A percentile compares a stretch with the other conserved stretches of the same genome.
phyloP scores from a whole-genome alignment of 202 grass and related monocot species.

The Dendrocalamus latiflorus region DNA sequence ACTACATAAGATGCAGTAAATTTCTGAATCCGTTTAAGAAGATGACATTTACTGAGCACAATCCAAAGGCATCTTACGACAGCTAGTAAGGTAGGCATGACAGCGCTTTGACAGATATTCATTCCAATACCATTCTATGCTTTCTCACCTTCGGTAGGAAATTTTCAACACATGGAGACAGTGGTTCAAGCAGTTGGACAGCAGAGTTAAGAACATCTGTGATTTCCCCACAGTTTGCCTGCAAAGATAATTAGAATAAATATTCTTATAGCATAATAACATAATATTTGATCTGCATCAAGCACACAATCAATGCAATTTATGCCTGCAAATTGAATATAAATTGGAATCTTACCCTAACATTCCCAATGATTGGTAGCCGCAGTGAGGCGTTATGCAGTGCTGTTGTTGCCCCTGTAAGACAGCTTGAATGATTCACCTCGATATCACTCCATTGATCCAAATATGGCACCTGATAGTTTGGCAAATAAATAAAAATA shows the following conservation, averaged over 20 bases:
- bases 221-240: too few relatives aligned
- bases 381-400: conserved; percentile 62
- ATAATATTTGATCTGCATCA: background rate
- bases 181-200: conserved; percentile 47
- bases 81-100: background rate
- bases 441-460: conserved; percentile 48
- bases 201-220: conserved; percentile 36
- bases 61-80: background rate
- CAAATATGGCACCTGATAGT: conserved; percentile 51
- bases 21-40: background rate
- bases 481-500: background rate
- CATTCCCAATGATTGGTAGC: conserved; percentile 50
- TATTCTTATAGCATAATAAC: background rate
- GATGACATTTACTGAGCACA: background rate
- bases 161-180: conserved; percentile 15
- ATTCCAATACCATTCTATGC: background rate
- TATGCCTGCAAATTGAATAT: background rate
- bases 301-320: background rate
- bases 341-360: conserved; percentile 46
- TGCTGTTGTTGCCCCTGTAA: conserved; percentile 52
- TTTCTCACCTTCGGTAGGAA: conserved; percentile 55
- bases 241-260: conserved; percentile 16
- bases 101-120: background rate
- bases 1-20: background rate
- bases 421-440: too few relatives aligned